Evolutionary conservation across 305 asterid genomes (phyloP).

Genomic region (Fraxinus paxiana): DNA sequence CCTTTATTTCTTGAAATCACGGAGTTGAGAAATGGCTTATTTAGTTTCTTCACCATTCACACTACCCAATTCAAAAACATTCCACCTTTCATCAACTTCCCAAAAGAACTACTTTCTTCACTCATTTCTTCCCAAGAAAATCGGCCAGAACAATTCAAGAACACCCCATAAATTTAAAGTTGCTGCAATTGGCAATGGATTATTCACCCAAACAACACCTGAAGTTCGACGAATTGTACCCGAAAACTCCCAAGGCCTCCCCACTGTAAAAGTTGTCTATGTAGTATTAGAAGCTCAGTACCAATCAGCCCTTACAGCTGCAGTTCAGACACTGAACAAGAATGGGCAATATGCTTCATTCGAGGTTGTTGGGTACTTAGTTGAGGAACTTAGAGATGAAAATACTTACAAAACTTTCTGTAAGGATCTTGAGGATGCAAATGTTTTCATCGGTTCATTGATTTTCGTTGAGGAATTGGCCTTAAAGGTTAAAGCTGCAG

Average conservation of each 20-base stretch:
- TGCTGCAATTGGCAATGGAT: conserved; percentile 74
- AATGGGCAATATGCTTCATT: conserved; percentile 49
- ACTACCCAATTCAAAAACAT: conserved; percentile 47
- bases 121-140: conserved; percentile 73
- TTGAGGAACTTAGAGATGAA: conserved; percentile 85
- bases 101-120: conserved; percentile 70
- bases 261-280: conserved; percentile 76
- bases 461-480: conserved; percentile 94
- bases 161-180: conserved; percentile 54
- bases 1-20: conserved; percentile 18
- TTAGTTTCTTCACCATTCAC: conserved; percentile 81
- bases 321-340: conserved; percentile 65
- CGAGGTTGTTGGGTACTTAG: conserved; percentile 86
- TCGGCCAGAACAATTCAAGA: conserved; percentile 29
- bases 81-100: conserved; percentile 57
- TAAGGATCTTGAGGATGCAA: conserved; percentile 76
- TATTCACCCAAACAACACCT: conserved; percentile 85
- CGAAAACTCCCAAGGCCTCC: conserved; percentile 48
- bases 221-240: conserved; percentile 86
- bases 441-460: conserved; percentile 85
- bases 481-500: conserved; percentile 65
- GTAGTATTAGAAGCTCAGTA: conserved; percentile 94
- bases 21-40: conserved; percentile 63
- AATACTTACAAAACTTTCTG: conserved; percentile 60
- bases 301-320: conserved; percentile 88